Conservation (phyloP, 805 yeast species). For the Yarrowia alimentaria region DNA sequence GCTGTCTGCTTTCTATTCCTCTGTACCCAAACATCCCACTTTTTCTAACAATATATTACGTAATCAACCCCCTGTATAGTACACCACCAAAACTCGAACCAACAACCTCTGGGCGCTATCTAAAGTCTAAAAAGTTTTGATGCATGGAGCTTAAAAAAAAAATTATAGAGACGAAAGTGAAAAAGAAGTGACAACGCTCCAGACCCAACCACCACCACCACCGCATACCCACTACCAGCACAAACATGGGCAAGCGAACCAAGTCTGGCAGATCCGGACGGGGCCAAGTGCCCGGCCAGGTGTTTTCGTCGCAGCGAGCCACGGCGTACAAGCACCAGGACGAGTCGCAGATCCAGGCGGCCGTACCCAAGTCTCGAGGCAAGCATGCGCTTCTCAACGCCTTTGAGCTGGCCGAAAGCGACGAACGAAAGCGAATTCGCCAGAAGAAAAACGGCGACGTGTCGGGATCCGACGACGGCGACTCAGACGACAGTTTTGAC, state of each 20-base stretch:
- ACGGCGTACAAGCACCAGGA: conserved; percentile 12
- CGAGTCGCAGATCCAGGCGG: no score
- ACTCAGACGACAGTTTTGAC: conserved; percentile 26
- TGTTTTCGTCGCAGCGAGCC: conserved; percentile 21
- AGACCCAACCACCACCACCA: neutral
- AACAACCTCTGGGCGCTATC: no score
- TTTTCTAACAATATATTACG: no score
- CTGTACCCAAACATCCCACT: no score
- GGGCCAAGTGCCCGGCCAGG: conserved; percentile 8
- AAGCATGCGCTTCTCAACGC: conserved; percentile 17
- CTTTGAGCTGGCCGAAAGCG: conserved; percentile 17
- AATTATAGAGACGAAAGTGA: neutral
- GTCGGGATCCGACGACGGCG: conserved; percentile 18
- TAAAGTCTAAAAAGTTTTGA: no score
- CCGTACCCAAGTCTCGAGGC: conserved; percentile 15
- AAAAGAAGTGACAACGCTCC: neutral
- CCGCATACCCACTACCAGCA: neutral
- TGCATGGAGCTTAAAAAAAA: conserved; percentile 11
- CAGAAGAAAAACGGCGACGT: conserved; percentile 7
- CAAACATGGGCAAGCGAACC: conserved; percentile 18
- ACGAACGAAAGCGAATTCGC: conserved; percentile 11
- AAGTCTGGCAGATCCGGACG: conserved; percentile 13
- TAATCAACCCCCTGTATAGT: no score
- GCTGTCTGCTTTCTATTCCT: no score
- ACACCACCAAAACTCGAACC: no score